Base-by-base conservation (phyloP, 2,329 filamentous ascomycete species). In the Aspergillus sp. region DNA sequence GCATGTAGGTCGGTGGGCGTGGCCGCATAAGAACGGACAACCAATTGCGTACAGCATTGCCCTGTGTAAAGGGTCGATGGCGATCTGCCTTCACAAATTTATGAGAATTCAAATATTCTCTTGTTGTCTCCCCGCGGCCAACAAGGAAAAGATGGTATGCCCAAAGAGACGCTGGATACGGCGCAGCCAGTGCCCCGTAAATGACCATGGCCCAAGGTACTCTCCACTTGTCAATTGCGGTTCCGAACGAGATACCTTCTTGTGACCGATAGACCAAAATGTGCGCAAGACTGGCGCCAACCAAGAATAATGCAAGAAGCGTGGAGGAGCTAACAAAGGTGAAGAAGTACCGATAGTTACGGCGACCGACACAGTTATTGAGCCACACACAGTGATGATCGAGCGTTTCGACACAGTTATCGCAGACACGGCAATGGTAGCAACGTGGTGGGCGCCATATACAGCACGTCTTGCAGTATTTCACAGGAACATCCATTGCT, bases 371-470 rank as follows among this genome's bases (percentile, higher is more conserved):
- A 58, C 93, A 98, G 66, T 98, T 98, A 71, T 98, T 98, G 51
- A 98, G 80, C 93, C 93, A 98, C 11, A 97, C 90, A 60, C 93
- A 98, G 68, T 98, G 93, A 61, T 98, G 93, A 61, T 98, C 93
- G 54, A 96, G 89, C 0, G 90, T 95, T 67, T 98, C 93, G 47
- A 98, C 81, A 65, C 93, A 98, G 66, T 94, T 96, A 69, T 98
- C 91, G 70, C 93, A 98, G 27, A 95, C 79, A 45, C 93, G 87
- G 69, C 93, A 98, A 70, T 98, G 93, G 62, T 98, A 94, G 46
- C 89, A 90, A 46, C 93, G 87, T 27, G 91, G 90, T 31, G 93
- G 93, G 2, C 93, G 86, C 93, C 93, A 98, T 54, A 98, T 90
- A 60, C 90, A 90, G 74, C 93, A 98, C 12, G 90, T 95, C 63